Base-by-base conservation (phyloP, 2,329 filamentous ascomycete genomes). In the Fusarium sp. region DNA sequence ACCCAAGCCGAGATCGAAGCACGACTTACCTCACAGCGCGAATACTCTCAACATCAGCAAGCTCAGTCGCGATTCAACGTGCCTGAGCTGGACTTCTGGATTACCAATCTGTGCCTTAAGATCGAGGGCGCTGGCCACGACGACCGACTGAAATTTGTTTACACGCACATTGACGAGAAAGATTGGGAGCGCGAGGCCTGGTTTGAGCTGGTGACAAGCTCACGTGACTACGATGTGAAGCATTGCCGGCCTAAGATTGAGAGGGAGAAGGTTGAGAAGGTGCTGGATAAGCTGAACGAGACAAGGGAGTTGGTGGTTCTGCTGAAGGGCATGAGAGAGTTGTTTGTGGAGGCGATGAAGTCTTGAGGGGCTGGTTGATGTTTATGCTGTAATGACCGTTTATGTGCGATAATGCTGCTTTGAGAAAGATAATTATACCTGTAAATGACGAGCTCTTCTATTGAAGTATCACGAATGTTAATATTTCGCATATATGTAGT, bases 51-150 rank as follows among this genome's bases (percentile, higher is more conserved):
- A 65, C 89, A 93, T 71, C 83, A 97, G 36, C 93, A 96, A 73
- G 87, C 90, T 3, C 95, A 98, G 80, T 88, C 91, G 53, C 88
- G 93, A 32, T 92, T 95, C 79, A 98, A 99, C 79, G 87, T 92
- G 42, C 96, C 96, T 0, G 96, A 99, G 81, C 85, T 99, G 44
- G 92, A 94, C 70, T 98, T 98, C 77, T 99, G 96, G 96, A 92
- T 97, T 77, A 91, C 91, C 54, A 96, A 95, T 76, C 83, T 99
- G 61, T 94, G 95, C 59, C 79, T 98, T 76, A 85, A 91, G 62
- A 96, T 99, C 74, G 95, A 98, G 76, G 95, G 95, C 3, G 92
- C 92, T 0, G 94, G 93, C 2, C 87, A 88, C 75, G 89, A 92
- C 65, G 94, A 97, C 79, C 86, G 92, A 24, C 83, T 99, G 71